Percentiles rank a stretch among this genome's conserved stretches.
phyloP scores from a whole-genome alignment of 116 monocot genomes.

The Dioscorea cayenensis region DNA sequence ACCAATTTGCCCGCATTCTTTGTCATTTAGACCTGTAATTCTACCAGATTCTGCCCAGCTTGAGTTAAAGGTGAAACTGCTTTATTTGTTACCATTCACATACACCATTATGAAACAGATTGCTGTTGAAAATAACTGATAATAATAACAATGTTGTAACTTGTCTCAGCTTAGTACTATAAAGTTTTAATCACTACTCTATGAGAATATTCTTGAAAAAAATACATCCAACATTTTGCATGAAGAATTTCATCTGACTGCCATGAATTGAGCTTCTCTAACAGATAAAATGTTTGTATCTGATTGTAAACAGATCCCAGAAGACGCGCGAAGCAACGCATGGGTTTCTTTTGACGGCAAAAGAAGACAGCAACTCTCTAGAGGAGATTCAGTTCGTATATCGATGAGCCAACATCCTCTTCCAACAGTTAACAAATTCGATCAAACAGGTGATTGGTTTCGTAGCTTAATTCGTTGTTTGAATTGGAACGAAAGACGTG shows the following conservation, averaged over 20 bases:
- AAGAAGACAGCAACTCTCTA: conserved; percentile 89
- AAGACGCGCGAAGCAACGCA: conserved; percentile 80
- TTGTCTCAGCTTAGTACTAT: too few relatives aligned
- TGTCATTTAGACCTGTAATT: conserved; percentile 96
- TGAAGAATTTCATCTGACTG: background rate
- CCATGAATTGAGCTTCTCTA: background rate
- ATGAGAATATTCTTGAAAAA: too few relatives aligned
- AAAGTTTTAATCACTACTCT: too few relatives aligned
- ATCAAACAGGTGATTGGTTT: conserved; percentile 99
- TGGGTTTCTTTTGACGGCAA: conserved; percentile 99
- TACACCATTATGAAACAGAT: background rate
- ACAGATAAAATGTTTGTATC: background rate
- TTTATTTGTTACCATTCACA: background rate
- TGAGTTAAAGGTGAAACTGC: conserved; percentile 72
- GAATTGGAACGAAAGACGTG: conserved; percentile 95
- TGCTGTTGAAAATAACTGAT: background rate
- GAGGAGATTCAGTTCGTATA: conserved; percentile 83
- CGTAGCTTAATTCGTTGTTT: conserved; percentile 86
- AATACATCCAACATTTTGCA: too few relatives aligned
- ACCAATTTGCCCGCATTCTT: conserved; percentile 93
- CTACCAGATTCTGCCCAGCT: conserved; percentile 97
- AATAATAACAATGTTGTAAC: background rate
- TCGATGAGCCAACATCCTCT: conserved; percentile 95
- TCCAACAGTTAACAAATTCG: conserved; percentile 95
- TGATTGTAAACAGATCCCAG: conserved; percentile 60